Base-by-base conservation (phyloP, 2,329 filamentous ascomycete genomes). In the Lasiodiplodia sp. region DNA sequence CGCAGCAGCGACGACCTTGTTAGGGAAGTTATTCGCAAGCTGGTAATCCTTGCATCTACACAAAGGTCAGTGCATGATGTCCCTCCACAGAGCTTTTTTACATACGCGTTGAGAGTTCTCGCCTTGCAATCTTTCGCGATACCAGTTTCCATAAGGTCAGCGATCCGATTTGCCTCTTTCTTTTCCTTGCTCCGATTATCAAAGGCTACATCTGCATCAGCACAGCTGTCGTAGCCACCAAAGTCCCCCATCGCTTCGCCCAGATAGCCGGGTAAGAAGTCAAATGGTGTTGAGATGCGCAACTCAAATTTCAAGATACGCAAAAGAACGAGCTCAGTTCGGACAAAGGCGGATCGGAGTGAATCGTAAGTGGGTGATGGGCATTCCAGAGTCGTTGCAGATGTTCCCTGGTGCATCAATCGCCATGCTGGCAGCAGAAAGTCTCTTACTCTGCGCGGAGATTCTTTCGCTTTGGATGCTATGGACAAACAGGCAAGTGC, bases 261-360 rank as follows among this genome's bases (percentile, higher is more conserved):
- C 1, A 79, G 72, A 47, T 77, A 73, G 8, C 76, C 71, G 14
- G 73, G 71, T 14, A 79, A 71, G 63, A 75, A 78, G 25, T 78
- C 75, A 55, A 77, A 72, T n/a, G 77, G 75, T 2, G 77, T 67
- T 4, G 76, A 69, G 16, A 77, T 53, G 25, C 75, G 72, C n/a
- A 78, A 70, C 52, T 78, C 76, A 68, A 79, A 78, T 37, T 72
- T 73, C 16, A 79, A 70, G 23, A 77, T 72, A n/a, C 76, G 74
- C 14, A 79, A 71, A 10, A 78, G 70, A 23, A 77, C 69, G 8
- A 78, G 72, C 60, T 79, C 77, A 1, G 76, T 73, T 11, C 72
- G 72, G 38, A 79, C 76, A 53, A 78, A 69, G n/a, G 77, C 77
- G 10, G 71, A 71, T 31, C 77, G 75, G 38, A 78, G 74, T 28